These are phyloP conservation scores for Aspergillus persii DNA, from an alignment of 2,329 filamentous ascomycete species.

Conservation along the genomic window DNA sequence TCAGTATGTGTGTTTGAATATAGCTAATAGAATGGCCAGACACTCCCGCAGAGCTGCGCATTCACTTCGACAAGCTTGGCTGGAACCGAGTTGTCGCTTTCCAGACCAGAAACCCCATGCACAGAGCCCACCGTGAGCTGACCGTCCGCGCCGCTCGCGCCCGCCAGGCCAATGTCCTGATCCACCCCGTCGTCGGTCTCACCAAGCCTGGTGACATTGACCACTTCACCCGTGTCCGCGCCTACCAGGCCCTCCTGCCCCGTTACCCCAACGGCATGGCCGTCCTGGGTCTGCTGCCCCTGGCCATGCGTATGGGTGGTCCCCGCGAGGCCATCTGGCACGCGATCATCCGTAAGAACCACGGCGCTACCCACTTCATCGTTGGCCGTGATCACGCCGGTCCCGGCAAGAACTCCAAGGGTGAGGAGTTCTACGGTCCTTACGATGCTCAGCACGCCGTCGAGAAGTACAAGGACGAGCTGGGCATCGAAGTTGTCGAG, in stretches of 20 bases:
- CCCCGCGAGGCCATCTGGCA: conserved; percentile 99
- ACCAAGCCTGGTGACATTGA: conserved; percentile 99
- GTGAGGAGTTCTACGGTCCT: conserved; percentile 94
- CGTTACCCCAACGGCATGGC: conserved; percentile 99
- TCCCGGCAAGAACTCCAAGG: conserved; percentile 96
- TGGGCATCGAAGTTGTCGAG: conserved; percentile 96
- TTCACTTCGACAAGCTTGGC: conserved; percentile 99
- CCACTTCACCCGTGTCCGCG: conserved; percentile 98
- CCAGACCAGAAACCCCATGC: conserved; percentile 99
- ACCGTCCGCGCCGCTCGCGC: conserved; percentile 94
- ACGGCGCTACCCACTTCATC: conserved; percentile 98
- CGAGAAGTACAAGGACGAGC: conserved; percentile 93
- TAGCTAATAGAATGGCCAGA: conserved; percentile 48
- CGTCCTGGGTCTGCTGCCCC: conserved; percentile 85
- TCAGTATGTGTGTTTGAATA: background rate
- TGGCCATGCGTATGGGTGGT: conserved; percentile 99
- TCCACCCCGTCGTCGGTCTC: conserved; percentile 96
- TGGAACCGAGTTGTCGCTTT: conserved; percentile 98
- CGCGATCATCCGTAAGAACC: conserved; percentile 99
- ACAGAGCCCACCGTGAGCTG: conserved; percentile 95
- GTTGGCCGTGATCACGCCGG: conserved; percentile 97
- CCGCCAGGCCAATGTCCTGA: conserved; percentile 96
- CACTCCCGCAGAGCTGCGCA: conserved; percentile 88
- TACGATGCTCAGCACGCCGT: conserved; percentile 97
- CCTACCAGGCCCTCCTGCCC: conserved; percentile 94